phyloP scores from a whole-genome alignment of 257 asterid species.

The Solanum stenotomum region DNA sequence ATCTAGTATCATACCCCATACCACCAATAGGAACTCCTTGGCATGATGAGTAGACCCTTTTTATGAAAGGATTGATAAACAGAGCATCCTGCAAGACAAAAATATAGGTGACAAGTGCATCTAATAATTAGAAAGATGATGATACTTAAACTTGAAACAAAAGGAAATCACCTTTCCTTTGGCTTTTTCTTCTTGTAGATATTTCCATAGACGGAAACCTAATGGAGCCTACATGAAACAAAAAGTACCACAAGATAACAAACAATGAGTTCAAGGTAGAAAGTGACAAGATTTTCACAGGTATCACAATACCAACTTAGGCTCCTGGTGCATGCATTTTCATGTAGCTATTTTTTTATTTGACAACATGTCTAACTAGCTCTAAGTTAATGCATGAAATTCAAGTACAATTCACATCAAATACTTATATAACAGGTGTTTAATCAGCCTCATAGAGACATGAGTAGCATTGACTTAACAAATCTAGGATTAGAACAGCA shows the following conservation, averaged over 20 bases:
- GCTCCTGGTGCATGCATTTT: background rate
- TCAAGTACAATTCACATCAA: background rate
- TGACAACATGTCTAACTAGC: background rate
- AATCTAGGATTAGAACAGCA: background rate
- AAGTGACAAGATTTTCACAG: background rate
- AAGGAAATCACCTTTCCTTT: conserved; percentile 24
- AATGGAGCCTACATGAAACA: conserved; percentile 65
- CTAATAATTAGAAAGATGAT: background rate
- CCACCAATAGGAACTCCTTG: conserved; percentile 98
- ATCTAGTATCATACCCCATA: conserved; percentile 53
- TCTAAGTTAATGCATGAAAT: background rate
- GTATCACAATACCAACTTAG: background rate
- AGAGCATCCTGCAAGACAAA: conserved; percentile 42
- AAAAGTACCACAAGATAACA: background rate
- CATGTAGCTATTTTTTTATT: background rate
- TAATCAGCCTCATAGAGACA: background rate
- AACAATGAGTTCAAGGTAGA: background rate
- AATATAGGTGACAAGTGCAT: background rate
- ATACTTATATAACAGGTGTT: background rate
- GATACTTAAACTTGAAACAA: conserved; percentile 12
- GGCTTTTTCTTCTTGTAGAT: conserved; percentile 43
- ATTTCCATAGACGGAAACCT: conserved; percentile 78
- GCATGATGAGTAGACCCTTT: conserved; percentile 69
- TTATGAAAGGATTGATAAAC: conserved; percentile 76
- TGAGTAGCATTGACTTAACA: background rate